Conservation (phyloP, 2,329 filamentous ascomycete species). For the Fusarium irregulare region DNA sequence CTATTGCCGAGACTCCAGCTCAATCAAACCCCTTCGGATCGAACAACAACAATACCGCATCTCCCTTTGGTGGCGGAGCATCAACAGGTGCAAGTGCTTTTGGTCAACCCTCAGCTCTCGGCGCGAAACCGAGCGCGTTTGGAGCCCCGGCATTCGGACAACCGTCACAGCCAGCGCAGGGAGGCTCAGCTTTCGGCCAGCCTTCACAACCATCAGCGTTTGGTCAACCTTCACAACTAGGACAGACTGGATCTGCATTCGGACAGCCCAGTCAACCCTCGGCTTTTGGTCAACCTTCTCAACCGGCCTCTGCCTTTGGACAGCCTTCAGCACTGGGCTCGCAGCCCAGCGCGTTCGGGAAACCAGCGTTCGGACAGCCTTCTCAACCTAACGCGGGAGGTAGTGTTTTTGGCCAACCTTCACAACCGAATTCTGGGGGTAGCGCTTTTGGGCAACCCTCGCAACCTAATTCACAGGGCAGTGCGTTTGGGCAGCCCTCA, state of each 20-base stretch:
- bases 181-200: slow-evolving; percentile 46
- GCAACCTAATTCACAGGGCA: slow-evolving; percentile 44
- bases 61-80: slow-evolving; percentile 48
- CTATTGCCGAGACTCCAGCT: slow-evolving; percentile 44
- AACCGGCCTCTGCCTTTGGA: slow-evolving; percentile 26
- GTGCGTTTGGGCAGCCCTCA: slow-evolving; percentile 52
- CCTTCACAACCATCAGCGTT: slow-evolving; percentile 54
- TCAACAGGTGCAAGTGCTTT: slow-evolving; percentile 49
- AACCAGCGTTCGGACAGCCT: slow-evolving; percentile 52
- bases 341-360: slow-evolving; percentile 36
- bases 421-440: slow-evolving; percentile 44
- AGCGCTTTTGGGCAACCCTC: slow-evolving; percentile 52
- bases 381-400: slow-evolving; percentile 45
- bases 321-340: slow-evolving; percentile 35
- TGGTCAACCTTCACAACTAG: slow-evolving; percentile 50
- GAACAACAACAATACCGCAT: slow-evolving; percentile 35
- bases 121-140: slow-evolving; percentile 49
- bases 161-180: slow-evolving; percentile 53
- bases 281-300: slow-evolving; percentile 50
- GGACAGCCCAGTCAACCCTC: slow-evolving; percentile 50
- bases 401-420: slow-evolving; percentile 52
- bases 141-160: slow-evolving; percentile 50
- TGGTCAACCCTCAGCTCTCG: slow-evolving; percentile 49
- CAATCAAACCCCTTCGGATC: slow-evolving; percentile 58
- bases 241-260: slow-evolving; percentile 43